Conservation (phyloP, 2,329 filamentous ascomycete species). For the Fragosphaeria purpurea region DNA sequence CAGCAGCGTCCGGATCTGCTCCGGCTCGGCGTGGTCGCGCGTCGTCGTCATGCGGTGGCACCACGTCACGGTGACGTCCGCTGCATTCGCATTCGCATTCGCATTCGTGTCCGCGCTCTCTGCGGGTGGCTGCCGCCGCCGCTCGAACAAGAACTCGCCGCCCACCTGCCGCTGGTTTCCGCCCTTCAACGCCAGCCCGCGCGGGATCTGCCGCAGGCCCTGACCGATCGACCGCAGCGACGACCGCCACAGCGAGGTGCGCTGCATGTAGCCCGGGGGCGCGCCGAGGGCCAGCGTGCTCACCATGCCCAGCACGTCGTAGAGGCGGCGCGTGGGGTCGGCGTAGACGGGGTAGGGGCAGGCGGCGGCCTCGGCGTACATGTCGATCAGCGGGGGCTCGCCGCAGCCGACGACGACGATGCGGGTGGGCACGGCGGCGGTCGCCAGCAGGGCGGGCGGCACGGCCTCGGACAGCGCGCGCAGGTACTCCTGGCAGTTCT, state of each 20-base stretch:
- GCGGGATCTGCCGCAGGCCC: slow-evolving; percentile 46
- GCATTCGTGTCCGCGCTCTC: slow-evolving; percentile 11
- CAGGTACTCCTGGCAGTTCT: slow-evolving; percentile 72
- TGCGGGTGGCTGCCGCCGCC: slow-evolving; percentile 1
- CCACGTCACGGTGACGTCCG: slow-evolving; percentile 49
- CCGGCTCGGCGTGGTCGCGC: slow-evolving; percentile 64
- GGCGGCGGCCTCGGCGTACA: slow-evolving; percentile 52
- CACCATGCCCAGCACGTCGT: slow-evolving; percentile 58
- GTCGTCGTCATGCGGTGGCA: slow-evolving; percentile 75
- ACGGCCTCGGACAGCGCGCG: slow-evolving; percentile 51
- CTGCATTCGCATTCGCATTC: no score
- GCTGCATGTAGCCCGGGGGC: slow-evolving; percentile 54
- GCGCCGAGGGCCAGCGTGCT: slow-evolving; percentile 50
- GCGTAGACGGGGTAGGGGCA: slow-evolving; percentile 68
- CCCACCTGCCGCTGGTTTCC: slow-evolving; percentile 62
- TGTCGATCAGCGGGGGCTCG: slow-evolving; percentile 54
- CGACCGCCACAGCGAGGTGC: slow-evolving; percentile 36
- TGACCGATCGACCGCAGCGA: slow-evolving; percentile 46
- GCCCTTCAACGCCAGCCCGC: slow-evolving; percentile 49
- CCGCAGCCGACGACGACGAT: slow-evolving; percentile 67
- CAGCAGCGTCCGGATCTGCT: slow-evolving; percentile 53
- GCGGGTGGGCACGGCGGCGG: slow-evolving; percentile 46
- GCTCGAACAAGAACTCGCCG: slow-evolving; percentile 69
- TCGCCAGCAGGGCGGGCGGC: slow-evolving; percentile 38
- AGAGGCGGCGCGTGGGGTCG: slow-evolving; percentile 59